These are phyloP conservation scores for Hypoxylon trugodes DNA, from an alignment of 495 filamentous ascomycete species.

Conservation along the genomic window DNA sequence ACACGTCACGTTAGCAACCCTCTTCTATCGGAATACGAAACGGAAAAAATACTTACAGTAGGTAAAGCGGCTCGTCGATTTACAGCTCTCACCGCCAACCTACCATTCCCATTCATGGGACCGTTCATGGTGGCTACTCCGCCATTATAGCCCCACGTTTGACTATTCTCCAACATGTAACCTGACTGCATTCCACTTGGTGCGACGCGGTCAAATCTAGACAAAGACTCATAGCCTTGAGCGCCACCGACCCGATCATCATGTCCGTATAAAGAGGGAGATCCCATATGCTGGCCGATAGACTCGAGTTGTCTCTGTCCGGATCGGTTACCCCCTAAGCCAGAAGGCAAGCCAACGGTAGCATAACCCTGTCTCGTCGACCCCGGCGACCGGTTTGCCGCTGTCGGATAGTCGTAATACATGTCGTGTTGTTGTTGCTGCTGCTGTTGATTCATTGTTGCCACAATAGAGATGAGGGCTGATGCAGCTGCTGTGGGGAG, in stretches of 20 bases:
- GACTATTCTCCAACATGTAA: slow-evolving; percentile 55
- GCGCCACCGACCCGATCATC: slow-evolving; percentile 56
- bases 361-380: slow-evolving; percentile 57
- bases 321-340: slow-evolving; percentile 70
- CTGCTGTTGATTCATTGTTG: slow-evolving; percentile 67
- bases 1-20: too few relatives aligned
- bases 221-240: slow-evolving; percentile 60
- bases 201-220: slow-evolving; percentile 64
- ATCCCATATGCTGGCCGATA: slow-evolving; percentile 46
- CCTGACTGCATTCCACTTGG: slow-evolving; percentile 44
- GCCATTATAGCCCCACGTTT: slow-evolving; percentile 61
- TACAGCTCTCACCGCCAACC: slow-evolving; percentile 51
- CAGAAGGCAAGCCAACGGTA: slow-evolving; percentile 60
- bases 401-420: slow-evolving; percentile 48
- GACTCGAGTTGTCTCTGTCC: slow-evolving; percentile 61
- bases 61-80: slow-evolving; percentile 57
- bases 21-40: too few relatives aligned
- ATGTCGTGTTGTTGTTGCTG: slow-evolving; percentile 56
- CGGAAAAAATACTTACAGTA: slow-evolving; percentile 52
- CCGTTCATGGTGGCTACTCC: slow-evolving; percentile 57
- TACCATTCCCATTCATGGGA: slow-evolving; percentile 56
- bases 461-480: slow-evolving; percentile 35
- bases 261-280: slow-evolving; percentile 62
- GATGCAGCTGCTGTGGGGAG: slow-evolving; percentile 45
- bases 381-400: slow-evolving; percentile 53